Conservation (phyloP, 1,284 basidiomycete genomes). For the Ganoderma lingzhi region DNA sequence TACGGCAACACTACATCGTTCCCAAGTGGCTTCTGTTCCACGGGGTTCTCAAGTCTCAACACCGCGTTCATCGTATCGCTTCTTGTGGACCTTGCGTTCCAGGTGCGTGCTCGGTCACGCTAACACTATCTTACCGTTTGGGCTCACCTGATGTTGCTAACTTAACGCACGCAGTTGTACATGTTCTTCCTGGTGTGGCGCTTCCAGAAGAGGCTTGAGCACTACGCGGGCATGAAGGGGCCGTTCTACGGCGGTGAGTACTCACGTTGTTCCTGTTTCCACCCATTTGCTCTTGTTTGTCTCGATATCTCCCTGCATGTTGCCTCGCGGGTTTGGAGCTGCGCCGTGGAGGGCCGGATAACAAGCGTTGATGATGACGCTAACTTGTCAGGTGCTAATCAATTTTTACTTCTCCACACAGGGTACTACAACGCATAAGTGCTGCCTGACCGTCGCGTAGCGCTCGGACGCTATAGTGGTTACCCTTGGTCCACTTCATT, state of each 20-base stretch:
- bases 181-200: slow-evolving; percentile 80
- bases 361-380: slow-evolving; percentile 14
- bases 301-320: slow-evolving; percentile 16
- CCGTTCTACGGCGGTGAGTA: slow-evolving; percentile 66
- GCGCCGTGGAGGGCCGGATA: slow-evolving; percentile 17
- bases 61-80: slow-evolving; percentile 73
- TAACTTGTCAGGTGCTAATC: slow-evolving; percentile 31
- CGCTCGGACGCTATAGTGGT: slow-evolving; percentile 25
- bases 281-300: slow-evolving; percentile 21
- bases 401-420: slow-evolving; percentile 34
- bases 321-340: slow-evolving; percentile 17
- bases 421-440: slow-evolving; percentile 42
- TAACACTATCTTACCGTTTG: slow-evolving; percentile 11
- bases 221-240: slow-evolving; percentile 71
- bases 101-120: slow-evolving; percentile 51
- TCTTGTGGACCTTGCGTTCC: slow-evolving; percentile 72
- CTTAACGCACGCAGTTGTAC: slow-evolving; percentile 57
- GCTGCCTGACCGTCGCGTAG: slow-evolving; percentile 27
- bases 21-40: slow-evolving; percentile 68
- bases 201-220: slow-evolving; percentile 72
- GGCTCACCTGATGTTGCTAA: slow-evolving; percentile 22
- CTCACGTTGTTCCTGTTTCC: slow-evolving; percentile 21
- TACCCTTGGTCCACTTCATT: slow-evolving; percentile 23
- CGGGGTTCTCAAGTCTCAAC: slow-evolving; percentile 72
- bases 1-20: slow-evolving; percentile 52